Evolutionary conservation across 345 rosid genomes (phyloP).

Genomic region (Limnanthes douglasii): DNA sequence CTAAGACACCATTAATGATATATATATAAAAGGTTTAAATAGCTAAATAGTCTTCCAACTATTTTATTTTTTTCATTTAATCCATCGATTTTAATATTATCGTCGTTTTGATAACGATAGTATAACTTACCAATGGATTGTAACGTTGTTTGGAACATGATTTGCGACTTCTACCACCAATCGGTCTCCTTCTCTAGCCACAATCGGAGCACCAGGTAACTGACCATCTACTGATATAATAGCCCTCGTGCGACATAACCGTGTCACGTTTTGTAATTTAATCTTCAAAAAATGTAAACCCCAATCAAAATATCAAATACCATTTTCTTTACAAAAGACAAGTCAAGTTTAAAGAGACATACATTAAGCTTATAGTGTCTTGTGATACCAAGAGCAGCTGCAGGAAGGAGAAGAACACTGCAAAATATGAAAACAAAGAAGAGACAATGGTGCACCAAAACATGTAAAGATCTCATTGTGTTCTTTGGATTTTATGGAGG

Average conservation of each 20-base stretch:
- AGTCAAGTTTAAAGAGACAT: conserved; percentile 2
- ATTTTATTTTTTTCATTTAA: too few relatives aligned
- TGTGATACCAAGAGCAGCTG: conserved; percentile 21
- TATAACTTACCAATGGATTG: conserved; percentile 54
- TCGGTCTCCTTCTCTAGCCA: conserved; percentile 42
- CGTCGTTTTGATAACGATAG: too few relatives aligned
- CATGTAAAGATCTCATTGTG: too few relatives aligned
- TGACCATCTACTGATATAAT: conserved; percentile 40
- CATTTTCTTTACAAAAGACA: too few relatives aligned
- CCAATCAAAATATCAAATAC: background rate
- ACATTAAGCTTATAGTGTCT: conserved; percentile 45
- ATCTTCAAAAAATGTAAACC: conserved; percentile 12
- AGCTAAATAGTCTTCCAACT: too few relatives aligned
- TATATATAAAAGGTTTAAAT: too few relatives aligned
- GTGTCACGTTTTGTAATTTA: conserved; percentile 23
- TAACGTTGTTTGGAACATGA: conserved; percentile 30
- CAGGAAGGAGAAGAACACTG: conserved; percentile 11
- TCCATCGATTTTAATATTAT: too few relatives aligned
- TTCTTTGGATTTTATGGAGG: too few relatives aligned
- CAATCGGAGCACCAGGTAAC: conserved; percentile 35
- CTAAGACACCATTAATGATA: too few relatives aligned
- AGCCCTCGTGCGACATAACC: conserved; percentile 38
- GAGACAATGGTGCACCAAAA: too few relatives aligned
- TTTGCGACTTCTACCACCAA: conserved; percentile 36
- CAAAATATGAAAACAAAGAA: conserved; percentile 23